These are phyloP conservation scores for Corchorus olitorius DNA, from an alignment of 345 rosid species.

Conservation along the genomic window DNA sequence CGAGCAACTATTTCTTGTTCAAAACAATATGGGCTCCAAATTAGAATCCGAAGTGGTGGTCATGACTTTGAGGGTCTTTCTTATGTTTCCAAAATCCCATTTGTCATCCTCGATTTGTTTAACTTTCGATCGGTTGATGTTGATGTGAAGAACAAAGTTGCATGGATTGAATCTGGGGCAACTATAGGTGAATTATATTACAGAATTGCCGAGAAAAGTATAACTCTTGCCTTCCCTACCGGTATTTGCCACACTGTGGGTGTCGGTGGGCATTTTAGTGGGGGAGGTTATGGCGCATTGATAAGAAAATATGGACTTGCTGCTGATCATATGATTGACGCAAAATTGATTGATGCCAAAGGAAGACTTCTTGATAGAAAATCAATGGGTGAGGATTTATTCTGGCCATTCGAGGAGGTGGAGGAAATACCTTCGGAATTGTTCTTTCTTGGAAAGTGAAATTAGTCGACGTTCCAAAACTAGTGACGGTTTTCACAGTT, in stretches of 20 bases:
- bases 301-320: not conserved
- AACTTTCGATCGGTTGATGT: not conserved
- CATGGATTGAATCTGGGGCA: slow-evolving; percentile 2
- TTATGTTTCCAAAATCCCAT: not conserved
- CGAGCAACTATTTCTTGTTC: not conserved
- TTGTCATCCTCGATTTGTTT: not conserved
- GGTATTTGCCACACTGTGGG: slow-evolving; percentile 1
- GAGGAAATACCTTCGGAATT: not conserved
- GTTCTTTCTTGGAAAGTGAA: not conserved
- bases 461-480: not conserved
- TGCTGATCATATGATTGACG: not conserved
- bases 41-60: slow-evolving; percentile 3
- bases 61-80: slow-evolving; percentile 13
- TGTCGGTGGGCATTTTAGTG: not conserved
- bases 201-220: not conserved
- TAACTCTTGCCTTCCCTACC: not conserved
- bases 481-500: not conserved
- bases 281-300: not conserved
- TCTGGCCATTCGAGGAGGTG: slow-evolving; percentile 4
- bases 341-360: not conserved
- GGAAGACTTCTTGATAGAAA: not conserved
- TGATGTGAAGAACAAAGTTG: not conserved
- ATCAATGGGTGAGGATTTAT: slow-evolving; percentile 1
- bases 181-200: not conserved
- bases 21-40: not conserved